Evolutionary conservation across 176 grass and related monocot species (phyloP), one percentile per base, ranked within the genome.

Genomic region (Carex littledalei): DNA sequence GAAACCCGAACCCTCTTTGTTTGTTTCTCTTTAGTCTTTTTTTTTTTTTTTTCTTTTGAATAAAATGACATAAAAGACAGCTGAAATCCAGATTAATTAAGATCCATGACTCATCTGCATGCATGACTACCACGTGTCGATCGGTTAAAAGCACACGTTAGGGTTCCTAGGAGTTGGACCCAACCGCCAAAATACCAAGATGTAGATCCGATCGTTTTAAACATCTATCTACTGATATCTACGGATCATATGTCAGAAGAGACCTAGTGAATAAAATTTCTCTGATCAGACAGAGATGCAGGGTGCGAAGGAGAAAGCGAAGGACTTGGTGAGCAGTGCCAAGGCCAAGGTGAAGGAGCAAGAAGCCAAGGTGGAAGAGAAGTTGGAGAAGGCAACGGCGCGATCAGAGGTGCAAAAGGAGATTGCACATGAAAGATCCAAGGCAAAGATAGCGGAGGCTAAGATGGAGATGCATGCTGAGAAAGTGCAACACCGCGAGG

Each of bases 391-490:
- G 87, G 85, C 90, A 15, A 12, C 82, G 22, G 88, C 90, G 26
- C 43, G 78, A 54, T 84, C 83, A 2, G 76, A 45, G 73, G 67
- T 21, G 2, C 87, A 88, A 78, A 84, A 84, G 73, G 83, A 92
- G 86, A 86, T 90, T 10, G 85, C 86, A 1, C 90, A 84, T 37
- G 85, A 95, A 70, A 67, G 87, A 62, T 90, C 72, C 64, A 94
- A 94, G 87, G 87, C 86, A n/a, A 92, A 88, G 85, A 68, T 82
- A 0, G 90, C 88, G 1, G 86, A 86, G 4, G 93, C 90, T 8
- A 88, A 92, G 84, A 90, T 94, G 90, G 88, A 94, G 52, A 56
- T 93, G 17, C 91, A 89, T 52, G 81, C 29, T 2, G 89, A 91
- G 20, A 91, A 89, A 61, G 89, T 68, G 12, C 41, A 83, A n/a